Base-by-base conservation (phyloP, 345 rosid species). In the Ricinus communis region DNA sequence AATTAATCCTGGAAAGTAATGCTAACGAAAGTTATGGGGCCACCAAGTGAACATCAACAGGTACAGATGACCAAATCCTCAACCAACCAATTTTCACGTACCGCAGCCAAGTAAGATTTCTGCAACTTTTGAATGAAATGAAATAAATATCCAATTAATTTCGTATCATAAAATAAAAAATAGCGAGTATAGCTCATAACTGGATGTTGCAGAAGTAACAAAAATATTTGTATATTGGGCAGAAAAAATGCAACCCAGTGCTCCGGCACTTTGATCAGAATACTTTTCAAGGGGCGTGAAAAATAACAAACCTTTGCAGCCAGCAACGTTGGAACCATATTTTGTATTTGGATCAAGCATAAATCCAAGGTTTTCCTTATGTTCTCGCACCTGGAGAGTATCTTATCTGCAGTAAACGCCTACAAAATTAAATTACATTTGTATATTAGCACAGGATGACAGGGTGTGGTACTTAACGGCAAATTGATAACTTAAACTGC, bases 261-360 rank as follows among this genome's bases (percentile, higher is more conserved):
- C 25, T 21, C 24, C 46, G n/a, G n/a, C n/a, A n/a, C n/a, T n/a
- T n/a, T n/a, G n/a, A n/a, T n/a, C n/a, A n/a, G n/a, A n/a, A n/a
- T n/a, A n/a, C n/a, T n/a, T n/a, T 47, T 47, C 2, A 31, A 70
- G n/a, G 30, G 54, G 36, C 21, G 10, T 33, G 14, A 52, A 33
- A 27, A 49, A 55, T 21, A 41, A 62, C 71, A 70, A 53, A 84
- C 85, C 87, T 81, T 46, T 24, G 65, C 78, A 62, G 80, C 78
- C 64, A 84, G 59, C 27, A 65, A 28, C 7, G 36, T 15, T 57
- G 84, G 83, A 75, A 81, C 85, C 73, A 64, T 21, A 62, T 46
- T 74, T 75, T 77, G 77, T 63, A 82, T 66, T 68, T 74, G 80
- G 59, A 70, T 64, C 66, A 84, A 77, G 75, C 68, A 67, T 36